Percentiles rank a stretch among this genome's conserved stretches.
phyloP scores from a whole-genome alignment of 441 rosid genomes.

The Isatis lusitanica region DNA sequence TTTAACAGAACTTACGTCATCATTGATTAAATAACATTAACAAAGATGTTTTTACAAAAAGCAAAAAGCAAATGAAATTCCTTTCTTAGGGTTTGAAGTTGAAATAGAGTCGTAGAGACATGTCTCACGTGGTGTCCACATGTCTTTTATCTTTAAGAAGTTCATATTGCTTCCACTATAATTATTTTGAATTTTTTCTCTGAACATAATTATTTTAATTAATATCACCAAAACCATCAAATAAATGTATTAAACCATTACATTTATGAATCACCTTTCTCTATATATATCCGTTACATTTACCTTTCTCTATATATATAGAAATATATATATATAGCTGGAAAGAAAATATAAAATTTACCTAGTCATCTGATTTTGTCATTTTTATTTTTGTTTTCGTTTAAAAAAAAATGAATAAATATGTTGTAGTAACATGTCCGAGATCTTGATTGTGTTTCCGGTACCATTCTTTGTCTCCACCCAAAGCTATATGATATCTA shows the following conservation, averaged over 20 bases:
- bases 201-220: background rate
- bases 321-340: background rate
- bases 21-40: background rate
- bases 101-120: slow-evolving; percentile 28
- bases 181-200: background rate
- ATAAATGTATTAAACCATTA: background rate
- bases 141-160: slow-evolving; percentile 31
- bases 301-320: background rate
- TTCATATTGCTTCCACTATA: slow-evolving; percentile 20
- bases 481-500: slow-evolving; percentile 26
- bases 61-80: slow-evolving; percentile 30
- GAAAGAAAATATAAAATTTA: background rate
- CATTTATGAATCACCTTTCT: too few relatives aligned
- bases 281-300: background rate
- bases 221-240: slow-evolving; percentile 9
- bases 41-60: background rate
- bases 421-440: slow-evolving; percentile 32
- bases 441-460: slow-evolving; percentile 35
- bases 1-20: background rate
- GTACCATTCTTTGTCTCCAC: slow-evolving; percentile 31
- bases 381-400: background rate
- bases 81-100: slow-evolving; percentile 32
- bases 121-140: slow-evolving; percentile 41
- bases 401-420: slow-evolving; percentile 17
- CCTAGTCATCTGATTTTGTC: background rate